Percentiles rank a stretch among this genome's conserved stretches.
phyloP scores from a whole-genome alignment of 208 protist species.

The Leishmania major region DNA sequence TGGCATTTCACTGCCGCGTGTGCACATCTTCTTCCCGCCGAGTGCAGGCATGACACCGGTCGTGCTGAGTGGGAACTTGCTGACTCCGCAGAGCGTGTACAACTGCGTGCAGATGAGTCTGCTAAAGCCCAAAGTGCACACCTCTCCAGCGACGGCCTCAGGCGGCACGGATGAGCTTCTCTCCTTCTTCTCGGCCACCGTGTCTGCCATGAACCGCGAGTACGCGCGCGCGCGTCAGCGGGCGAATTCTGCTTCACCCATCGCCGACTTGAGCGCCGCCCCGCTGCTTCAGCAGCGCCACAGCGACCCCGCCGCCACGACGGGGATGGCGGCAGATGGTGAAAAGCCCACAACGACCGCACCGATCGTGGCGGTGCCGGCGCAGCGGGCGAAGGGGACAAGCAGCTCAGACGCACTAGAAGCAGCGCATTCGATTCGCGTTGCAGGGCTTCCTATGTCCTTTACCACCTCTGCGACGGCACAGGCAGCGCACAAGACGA shows the following conservation, averaged over 20 bases:
- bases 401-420: conserved; percentile 8
- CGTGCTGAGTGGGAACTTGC: conserved; percentile 33
- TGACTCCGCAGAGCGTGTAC: conserved; percentile 46
- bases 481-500: conserved; percentile 19
- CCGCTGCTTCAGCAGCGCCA: neutral
- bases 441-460: conserved; percentile 45
- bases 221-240: conserved; percentile 18
- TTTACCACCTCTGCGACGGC: conserved; percentile 21
- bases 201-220: conserved; percentile 39
- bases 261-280: neutral
- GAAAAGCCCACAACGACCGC: neutral
- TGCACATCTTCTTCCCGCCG: conserved; percentile 55
- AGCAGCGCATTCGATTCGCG: conserved; percentile 38
- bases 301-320: neutral
- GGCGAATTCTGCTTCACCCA: neutral
- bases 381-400: conserved; percentile 14
- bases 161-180: conserved; percentile 6
- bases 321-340: neutral
- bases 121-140: neutral
- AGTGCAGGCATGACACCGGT: conserved; percentile 20
- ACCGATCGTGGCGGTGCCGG: conserved; percentile 12
- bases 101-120: conserved; percentile 35
- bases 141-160: neutral
- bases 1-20: conserved; percentile 34
- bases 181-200: conserved; percentile 18